These are phyloP conservation scores for Moniliella sp. DNA, from an alignment of 1,284 basidiomycete species.

Conservation along the genomic window DNA sequence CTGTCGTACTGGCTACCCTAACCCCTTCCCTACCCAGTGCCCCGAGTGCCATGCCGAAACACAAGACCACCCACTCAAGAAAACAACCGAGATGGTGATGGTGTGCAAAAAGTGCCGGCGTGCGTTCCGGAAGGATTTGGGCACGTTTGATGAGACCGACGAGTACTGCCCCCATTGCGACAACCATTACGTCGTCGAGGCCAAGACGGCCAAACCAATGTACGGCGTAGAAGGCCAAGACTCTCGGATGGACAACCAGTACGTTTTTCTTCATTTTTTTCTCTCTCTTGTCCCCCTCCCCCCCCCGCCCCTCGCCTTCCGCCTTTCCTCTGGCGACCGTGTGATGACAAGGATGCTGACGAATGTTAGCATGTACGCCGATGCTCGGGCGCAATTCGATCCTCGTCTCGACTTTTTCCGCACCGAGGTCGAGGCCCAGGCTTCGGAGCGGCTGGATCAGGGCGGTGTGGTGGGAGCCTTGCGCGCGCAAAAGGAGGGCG, in stretches of 20 bases:
- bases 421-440: constrained; percentile 9
- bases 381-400: constrained; percentile 45
- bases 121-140: constrained; percentile 85
- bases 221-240: constrained; percentile 75
- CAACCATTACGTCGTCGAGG: constrained; percentile 55
- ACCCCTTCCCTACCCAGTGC: constrained; percentile 40
- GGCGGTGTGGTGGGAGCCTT: constrained; percentile 19
- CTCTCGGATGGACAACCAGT: constrained; percentile 63
- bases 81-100: constrained; percentile 73
- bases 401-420: constrained; percentile 40
- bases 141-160: constrained; percentile 72
- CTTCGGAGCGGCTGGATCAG: constrained; percentile 19
- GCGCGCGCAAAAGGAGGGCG: constrained; percentile 7
- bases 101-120: constrained; percentile 95
- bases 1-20: neutral
- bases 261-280: constrained; percentile 31
- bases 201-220: constrained; percentile 68
- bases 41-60: constrained; percentile 69
- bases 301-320: too few species aligned
- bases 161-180: constrained; percentile 96
- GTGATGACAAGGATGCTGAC: too few species aligned
- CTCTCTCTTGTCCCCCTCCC: too few species aligned
- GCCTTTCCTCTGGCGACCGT: too few species aligned
- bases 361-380: too few species aligned
- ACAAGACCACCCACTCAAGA: constrained; percentile 51